Conservation (phyloP, 2,329 filamentous ascomycete genomes). For the Sporothrix phasma region DNA sequence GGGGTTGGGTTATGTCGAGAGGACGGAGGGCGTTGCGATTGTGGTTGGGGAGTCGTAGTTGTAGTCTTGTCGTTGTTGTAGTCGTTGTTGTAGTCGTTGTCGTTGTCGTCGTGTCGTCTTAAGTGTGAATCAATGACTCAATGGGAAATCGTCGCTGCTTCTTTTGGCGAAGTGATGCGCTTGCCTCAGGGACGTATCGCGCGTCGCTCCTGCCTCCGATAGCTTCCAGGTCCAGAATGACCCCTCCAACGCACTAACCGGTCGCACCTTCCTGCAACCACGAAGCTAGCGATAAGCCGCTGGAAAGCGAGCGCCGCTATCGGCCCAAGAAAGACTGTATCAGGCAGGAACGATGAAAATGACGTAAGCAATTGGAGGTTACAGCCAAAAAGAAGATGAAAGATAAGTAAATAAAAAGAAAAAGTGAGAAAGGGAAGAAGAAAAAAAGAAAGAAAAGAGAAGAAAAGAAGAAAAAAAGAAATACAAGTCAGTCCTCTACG, state of each 20-base stretch:
- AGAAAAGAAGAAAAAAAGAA: neutral
- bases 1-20: no score
- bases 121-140: neutral
- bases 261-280: neutral
- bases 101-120: no score
- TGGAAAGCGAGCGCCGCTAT: constrained; percentile 3
- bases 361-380: no score
- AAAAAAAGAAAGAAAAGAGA: neutral
- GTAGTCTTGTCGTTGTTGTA: no score
- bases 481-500: no score
- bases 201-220: constrained; percentile 2
- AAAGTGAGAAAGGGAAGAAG: neutral
- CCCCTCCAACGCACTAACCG: neutral
- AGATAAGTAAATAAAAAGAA: neutral
- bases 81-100: no score
- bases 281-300: constrained; percentile 7
- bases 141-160: neutral
- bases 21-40: no score
- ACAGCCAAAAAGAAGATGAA: neutral
- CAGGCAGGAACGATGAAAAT: neutral
- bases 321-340: neutral
- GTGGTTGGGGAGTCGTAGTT: no score
- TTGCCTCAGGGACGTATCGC: neutral
- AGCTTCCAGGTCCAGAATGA: neutral
- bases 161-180: neutral